These are phyloP conservation scores for Theobroma cacao DNA, from an alignment of 345 rosid species.

Conservation along the genomic window DNA sequence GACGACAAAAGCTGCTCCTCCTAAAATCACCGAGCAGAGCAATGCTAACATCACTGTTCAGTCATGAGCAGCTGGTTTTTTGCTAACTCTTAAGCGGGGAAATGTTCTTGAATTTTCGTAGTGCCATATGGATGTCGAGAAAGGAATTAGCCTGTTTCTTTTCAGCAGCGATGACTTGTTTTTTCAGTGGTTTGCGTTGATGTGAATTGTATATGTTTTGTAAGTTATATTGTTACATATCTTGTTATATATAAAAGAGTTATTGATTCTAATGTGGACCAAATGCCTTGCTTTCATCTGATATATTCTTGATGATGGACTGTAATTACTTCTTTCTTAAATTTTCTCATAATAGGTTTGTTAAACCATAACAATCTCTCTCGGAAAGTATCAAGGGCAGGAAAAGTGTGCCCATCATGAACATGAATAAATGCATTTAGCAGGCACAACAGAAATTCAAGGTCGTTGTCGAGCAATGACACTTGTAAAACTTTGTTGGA, in stretches of 20 bases:
- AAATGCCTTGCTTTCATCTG: constrained; percentile 14
- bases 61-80: constrained; percentile 35
- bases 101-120: constrained; percentile 20
- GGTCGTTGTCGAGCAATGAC: background rate
- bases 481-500: background rate
- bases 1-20: constrained; percentile 32
- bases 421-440: background rate
- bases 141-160: constrained; percentile 32
- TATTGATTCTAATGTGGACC: constrained; percentile 27
- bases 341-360: background rate
- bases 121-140: constrained; percentile 23
- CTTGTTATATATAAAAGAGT: constrained; percentile 38
- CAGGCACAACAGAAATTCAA: background rate
- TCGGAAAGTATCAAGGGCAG: background rate
- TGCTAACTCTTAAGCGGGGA: constrained; percentile 26
- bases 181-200: constrained; percentile 1
- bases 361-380: background rate
- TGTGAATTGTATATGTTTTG: constrained; percentile 22
- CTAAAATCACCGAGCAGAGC: constrained; percentile 29
- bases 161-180: constrained; percentile 25
- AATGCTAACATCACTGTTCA: constrained; percentile 34
- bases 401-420: background rate
- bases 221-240: constrained; percentile 19
- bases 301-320: background rate
- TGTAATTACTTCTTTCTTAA: background rate